Conservation (phyloP, 768 basidiomycete genomes). For the Termitomyces sp. region DNA sequence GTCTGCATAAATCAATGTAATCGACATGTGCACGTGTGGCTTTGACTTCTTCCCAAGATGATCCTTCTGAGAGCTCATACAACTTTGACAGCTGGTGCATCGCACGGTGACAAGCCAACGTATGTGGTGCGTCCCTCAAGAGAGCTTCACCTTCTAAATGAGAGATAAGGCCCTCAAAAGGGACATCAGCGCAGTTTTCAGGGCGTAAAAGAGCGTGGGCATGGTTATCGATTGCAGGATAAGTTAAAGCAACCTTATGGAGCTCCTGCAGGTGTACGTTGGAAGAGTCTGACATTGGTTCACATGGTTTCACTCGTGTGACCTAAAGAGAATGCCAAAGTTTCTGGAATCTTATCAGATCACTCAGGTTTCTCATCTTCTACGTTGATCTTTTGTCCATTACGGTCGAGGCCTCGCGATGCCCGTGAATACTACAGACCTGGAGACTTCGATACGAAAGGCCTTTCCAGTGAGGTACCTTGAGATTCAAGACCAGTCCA, state of each 20-base stretch:
- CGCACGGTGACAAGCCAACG: slow-evolving; percentile 56
- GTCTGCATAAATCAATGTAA: slow-evolving; percentile 53
- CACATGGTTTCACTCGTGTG: background rate
- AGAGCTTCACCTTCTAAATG: slow-evolving; percentile 56
- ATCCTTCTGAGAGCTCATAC: slow-evolving; percentile 30
- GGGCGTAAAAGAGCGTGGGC: slow-evolving; percentile 63
- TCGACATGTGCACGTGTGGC: slow-evolving; percentile 30
- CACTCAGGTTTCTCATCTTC: background rate
- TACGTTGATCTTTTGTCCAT: background rate
- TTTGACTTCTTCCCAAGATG: slow-evolving; percentile 60
- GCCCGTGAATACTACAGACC: slow-evolving; percentile 50
- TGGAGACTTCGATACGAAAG: slow-evolving; percentile 60
- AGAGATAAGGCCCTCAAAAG: slow-evolving; percentile 61
- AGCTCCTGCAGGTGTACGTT: background rate
- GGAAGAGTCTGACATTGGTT: background rate
- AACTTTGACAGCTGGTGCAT: slow-evolving; percentile 47
- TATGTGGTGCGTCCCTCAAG: slow-evolving; percentile 42
- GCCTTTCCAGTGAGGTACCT: slow-evolving; percentile 61
- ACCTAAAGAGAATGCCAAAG: background rate
- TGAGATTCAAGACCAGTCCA: slow-evolving; percentile 72
- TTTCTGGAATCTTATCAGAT: slow-evolving; percentile 20
- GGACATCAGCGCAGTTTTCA: slow-evolving; percentile 35
- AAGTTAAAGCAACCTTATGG: slow-evolving; percentile 19
- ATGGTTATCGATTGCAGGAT: slow-evolving; percentile 73
- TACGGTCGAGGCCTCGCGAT: slow-evolving; percentile 26